phyloP scores from a whole-genome alignment of 257 asterid species.

The Salvia miltiorrhiza region DNA sequence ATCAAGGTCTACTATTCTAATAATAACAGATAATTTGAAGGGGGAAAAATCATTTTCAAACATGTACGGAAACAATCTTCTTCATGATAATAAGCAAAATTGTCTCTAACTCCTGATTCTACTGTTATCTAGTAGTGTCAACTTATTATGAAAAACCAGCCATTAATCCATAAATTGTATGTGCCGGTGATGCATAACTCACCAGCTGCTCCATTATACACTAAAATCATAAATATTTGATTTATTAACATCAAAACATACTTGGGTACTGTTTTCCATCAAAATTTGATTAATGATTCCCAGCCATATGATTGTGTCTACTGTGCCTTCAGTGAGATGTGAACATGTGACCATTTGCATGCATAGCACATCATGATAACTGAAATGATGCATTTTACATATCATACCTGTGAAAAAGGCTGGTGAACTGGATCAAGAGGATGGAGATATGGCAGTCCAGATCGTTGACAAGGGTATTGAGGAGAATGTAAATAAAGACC shows the following conservation, averaged over 20 bases:
- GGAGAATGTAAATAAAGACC: constrained; percentile 66
- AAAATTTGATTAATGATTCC: neutral
- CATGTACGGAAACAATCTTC: neutral
- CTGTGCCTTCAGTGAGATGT: neutral
- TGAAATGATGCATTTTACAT: neutral
- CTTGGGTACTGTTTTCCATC: neutral
- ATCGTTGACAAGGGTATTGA: constrained; percentile 80
- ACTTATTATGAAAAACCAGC: neutral
- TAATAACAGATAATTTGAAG: neutral
- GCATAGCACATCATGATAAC: neutral
- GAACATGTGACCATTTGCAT: neutral
- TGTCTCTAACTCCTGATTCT: neutral
- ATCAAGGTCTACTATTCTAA: neutral
- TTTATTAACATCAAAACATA: neutral
- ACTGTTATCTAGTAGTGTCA: neutral
- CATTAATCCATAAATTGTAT: neutral
- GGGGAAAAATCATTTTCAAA: neutral
- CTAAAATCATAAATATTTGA: neutral
- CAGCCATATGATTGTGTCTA: neutral
- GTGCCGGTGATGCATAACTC: neutral
- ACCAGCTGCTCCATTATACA: neutral
- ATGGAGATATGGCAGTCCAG: constrained; percentile 77
- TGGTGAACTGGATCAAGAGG: constrained; percentile 84
- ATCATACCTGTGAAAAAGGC: constrained; percentile 76
- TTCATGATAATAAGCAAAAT: neutral